Evolutionary conservation across 1,284 basidiomycete species (phyloP), one percentile per base, ranked within the genome.

Genomic region (Rhizoctonia solani): DNA sequence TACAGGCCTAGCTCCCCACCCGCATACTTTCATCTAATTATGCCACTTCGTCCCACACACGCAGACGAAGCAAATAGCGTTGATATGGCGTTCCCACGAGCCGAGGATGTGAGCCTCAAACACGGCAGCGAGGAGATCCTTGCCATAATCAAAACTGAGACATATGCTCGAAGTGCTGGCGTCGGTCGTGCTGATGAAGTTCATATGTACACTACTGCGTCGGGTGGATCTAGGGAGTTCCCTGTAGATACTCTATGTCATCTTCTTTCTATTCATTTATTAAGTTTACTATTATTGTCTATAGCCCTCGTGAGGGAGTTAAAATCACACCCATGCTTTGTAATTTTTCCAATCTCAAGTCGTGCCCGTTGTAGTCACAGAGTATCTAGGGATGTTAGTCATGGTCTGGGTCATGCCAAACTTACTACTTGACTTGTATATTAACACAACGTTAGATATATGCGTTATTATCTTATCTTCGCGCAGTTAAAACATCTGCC

Each of bases 1-100:
- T 21, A 41, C 16, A 58, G 44, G 29, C 54, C 67, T 0, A 71
- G 71, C 25, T 73, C 77, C 0, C 67, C 72, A 4, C 72, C 25
- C n/a, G 74, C 87, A 1, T 78, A 83, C 8, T 93, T 93, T 74
- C 89, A 92, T 71, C 82, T 93, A 13, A 81, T 92, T 44, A 83
- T 92, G 30, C 89, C 92, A 0, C 80, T 90, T 0, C 87, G 91
- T 0, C 75, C 79, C 0, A 90, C 87, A 0, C 89, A 91, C 71
- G 72, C 77, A 0, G 74, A 74, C 4, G 91, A 93, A 76, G 85
- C 83, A 0, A 77, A 74, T 29, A 82, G 82, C 0, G 75, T 92
- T 34, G 86, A 88, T 68, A 72, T 73, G 1, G 79, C 84, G 0
- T 93, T 93, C 73, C 77, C 78, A 0, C 23, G 41, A 9, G 70